Evolutionary conservation across 805 yeast genomes (phyloP), one percentile per base, ranked within the genome.

Genomic region (Torulaspora indica): DNA sequence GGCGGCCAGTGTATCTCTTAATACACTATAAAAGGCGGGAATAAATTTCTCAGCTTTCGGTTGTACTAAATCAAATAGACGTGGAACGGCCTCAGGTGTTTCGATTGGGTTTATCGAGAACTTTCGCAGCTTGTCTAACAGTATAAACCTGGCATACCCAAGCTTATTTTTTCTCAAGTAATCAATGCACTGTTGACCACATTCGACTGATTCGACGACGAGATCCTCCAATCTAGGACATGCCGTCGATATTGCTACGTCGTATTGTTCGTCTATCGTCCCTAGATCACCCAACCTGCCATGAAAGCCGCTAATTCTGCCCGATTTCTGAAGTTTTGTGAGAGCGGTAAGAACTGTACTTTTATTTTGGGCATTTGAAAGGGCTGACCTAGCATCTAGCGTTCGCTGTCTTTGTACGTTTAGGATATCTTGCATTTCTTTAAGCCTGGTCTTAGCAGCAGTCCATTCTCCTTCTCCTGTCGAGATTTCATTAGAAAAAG

Each of bases 221-320:
- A 89, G 80, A 49, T 95, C 91, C 61, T 91, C 95, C 45, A 93
- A 71, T 7, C 90, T 81, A 1, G 95, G 89, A 52, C 93, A 88
- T 0, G 96, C 98, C 0, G 98, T 93, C 0, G 98, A 89, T 7
- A 93, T 79, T 0, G 98, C 98, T 41, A 89, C 77, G 65, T 95
- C 98, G 61, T 85, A 93, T 56, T 78, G 76, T 51, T 84, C 86
- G 60, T 88, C 96, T 51, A 93, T 93, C 2, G 76, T 74, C n/a
- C 96, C 99, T 35, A 93, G 69, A 54, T 88, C 95, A 13, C 98
- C 99, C 12, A 93, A 68, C 49, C 96, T 73, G 0, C 98, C 98
- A 60, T 86, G 74, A 54, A 91, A 86, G 0, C 98, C 98, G 5
- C 70, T 69, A 18, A 95, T 76, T 55, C 95, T 74, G 5, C 97